These are phyloP conservation scores for Ganoderma boninense DNA, from an alignment of 1,284 basidiomycete genomes.

Conservation along the genomic window DNA sequence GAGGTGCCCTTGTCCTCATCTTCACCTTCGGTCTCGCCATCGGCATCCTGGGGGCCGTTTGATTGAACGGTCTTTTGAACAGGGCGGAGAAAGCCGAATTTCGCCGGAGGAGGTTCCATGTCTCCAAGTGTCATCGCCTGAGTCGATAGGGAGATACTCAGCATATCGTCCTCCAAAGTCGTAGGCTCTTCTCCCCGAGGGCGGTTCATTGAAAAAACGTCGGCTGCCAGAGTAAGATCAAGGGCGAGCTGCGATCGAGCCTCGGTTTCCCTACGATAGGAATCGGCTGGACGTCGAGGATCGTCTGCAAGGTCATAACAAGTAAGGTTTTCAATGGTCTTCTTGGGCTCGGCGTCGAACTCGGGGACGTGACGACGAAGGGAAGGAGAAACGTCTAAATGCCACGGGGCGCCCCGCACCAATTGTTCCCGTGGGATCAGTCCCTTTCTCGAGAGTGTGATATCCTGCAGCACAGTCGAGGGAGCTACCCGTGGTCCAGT, in stretches of 20 bases:
- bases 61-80: slow-evolving; percentile 37
- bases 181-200: slow-evolving; percentile 10
- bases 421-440: slow-evolving; percentile 53
- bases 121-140: slow-evolving; percentile 62
- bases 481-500: slow-evolving; percentile 61
- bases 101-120: slow-evolving; percentile 57
- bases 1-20: slow-evolving; percentile 2
- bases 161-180: slow-evolving; percentile 42
- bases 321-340: slow-evolving; percentile 48
- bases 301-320: slow-evolving; percentile 52
- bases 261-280: slow-evolving; percentile 56
- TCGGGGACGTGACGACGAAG: slow-evolving; percentile 52
- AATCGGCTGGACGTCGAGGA: slow-evolving; percentile 47
- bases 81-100: slow-evolving; percentile 70
- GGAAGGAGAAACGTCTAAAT: slow-evolving; percentile 54
- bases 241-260: slow-evolving; percentile 67
- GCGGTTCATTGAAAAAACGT: slow-evolving; percentile 59
- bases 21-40: slow-evolving; percentile 32
- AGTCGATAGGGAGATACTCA: slow-evolving; percentile 53
- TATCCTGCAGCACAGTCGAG: slow-evolving; percentile 61
- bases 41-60: slow-evolving; percentile 34
- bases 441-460: slow-evolving; percentile 56
- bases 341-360: slow-evolving; percentile 44
- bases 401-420: slow-evolving; percentile 57
- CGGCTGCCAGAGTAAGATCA: slow-evolving; percentile 66